A percentile compares a stretch with the other conserved stretches of the same genome.
These are phyloP conservation scores for Coniochaeta hoffmannii DNA, from an alignment of 2,329 filamentous ascomycete species.

Conservation along the genomic window DNA sequence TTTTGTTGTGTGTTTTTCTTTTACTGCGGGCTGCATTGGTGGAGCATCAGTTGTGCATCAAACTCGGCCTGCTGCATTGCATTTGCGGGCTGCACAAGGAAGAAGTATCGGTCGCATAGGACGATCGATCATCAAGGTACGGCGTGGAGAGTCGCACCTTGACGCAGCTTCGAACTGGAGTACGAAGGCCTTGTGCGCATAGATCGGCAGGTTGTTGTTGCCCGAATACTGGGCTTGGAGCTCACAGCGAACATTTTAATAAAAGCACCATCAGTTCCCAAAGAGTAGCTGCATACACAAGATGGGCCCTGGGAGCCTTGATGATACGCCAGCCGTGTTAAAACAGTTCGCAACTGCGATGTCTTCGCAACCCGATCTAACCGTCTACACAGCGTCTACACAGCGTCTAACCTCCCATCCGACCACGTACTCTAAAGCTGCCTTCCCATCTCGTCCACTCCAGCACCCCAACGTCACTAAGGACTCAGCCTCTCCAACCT, in stretches of 20 bases:
- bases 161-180: neutral
- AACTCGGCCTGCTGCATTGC: neutral
- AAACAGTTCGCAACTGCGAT: too few species aligned
- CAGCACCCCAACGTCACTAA: conserved; percentile 23
- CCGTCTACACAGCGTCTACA: too few species aligned
- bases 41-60: neutral
- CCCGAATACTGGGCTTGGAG: neutral
- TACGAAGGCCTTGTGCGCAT: too few species aligned
- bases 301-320: neutral
- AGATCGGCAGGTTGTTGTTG: neutral
- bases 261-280: neutral
- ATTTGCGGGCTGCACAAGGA: neutral
- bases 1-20: neutral
- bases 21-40: neutral
- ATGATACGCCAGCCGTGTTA: too few species aligned
- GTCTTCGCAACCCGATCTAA: too few species aligned
- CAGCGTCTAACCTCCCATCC: too few species aligned
- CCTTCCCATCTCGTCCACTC: too few species aligned
- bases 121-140: too few species aligned
- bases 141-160: neutral
- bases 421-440: too few species aligned
- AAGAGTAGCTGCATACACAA: neutral
- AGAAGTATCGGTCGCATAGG: neutral
- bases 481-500: conserved; percentile 68
- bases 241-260: neutral